Percentiles rank a stretch among this genome's conserved stretches.
Evolutionary conservation across 1,139 yeast genomes (phyloP).

Genomic region (Blastobotrys indianensis): DNA sequence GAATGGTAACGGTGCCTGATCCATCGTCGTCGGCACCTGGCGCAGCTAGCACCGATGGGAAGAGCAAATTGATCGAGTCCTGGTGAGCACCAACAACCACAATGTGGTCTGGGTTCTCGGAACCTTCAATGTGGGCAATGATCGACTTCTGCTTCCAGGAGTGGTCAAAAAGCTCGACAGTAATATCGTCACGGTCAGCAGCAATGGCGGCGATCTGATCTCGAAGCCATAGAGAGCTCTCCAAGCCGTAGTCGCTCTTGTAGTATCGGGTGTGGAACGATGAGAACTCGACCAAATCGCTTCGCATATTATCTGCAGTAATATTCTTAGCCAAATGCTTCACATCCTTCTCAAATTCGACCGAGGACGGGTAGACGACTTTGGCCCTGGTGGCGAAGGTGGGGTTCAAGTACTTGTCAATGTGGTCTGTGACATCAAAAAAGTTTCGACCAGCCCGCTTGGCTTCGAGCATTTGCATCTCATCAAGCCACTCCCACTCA

Average conservation of each 20-base stretch:
- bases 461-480: slow-evolving; percentile 50
- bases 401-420: slow-evolving; percentile 24
- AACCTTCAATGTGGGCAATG: slow-evolving; percentile 42
- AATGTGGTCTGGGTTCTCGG: slow-evolving; percentile 36
- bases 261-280: slow-evolving; percentile 79
- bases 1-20: slow-evolving; percentile 72
- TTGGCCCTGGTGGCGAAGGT: slow-evolving; percentile 14
- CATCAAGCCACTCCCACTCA: slow-evolving; percentile 44
- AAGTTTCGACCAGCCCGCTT: slow-evolving; percentile 53
- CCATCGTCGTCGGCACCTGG: slow-evolving; percentile 98
- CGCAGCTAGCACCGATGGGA: slow-evolving; percentile 66
- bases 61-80: slow-evolving; percentile 71
- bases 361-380: slow-evolving; percentile 49
- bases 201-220: slow-evolving; percentile 43
- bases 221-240: slow-evolving; percentile 69
- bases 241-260: slow-evolving; percentile 61
- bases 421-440: slow-evolving; percentile 60
- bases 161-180: slow-evolving; percentile 43
- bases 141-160: slow-evolving; percentile 56
- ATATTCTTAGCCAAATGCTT: slow-evolving; percentile 39
- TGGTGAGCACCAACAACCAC: slow-evolving; percentile 87
- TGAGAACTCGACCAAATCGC: slow-evolving; percentile 55
- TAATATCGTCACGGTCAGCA: slow-evolving; percentile 28
- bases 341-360: slow-evolving; percentile 41
- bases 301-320: slow-evolving; percentile 44